Evolutionary conservation across 2,329 filamentous ascomycete genomes (phyloP).

Genomic region (Keithomyces neogunnii): DNA sequence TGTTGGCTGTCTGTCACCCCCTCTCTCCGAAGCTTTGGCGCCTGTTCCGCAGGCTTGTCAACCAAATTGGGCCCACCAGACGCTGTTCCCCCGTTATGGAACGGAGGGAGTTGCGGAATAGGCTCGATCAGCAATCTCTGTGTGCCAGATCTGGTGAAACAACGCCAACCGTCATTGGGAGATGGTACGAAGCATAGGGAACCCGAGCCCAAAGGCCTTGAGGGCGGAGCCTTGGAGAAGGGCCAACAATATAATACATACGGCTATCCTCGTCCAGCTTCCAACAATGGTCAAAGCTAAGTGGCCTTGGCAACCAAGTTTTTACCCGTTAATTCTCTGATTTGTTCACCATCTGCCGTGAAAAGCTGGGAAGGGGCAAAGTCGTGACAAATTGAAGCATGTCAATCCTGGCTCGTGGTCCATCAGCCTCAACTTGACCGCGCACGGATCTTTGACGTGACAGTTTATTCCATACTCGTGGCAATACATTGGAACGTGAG

Average conservation of each 20-base stretch:
- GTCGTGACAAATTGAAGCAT: no score
- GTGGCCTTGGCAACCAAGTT: not conserved
- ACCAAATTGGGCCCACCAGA: not conserved
- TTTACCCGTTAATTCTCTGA: no score
- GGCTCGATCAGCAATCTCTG: slow-evolving; percentile 5
- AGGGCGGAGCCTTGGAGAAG: not conserved
- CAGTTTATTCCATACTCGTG: no score
- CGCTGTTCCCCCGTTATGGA: not conserved
- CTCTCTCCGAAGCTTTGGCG: not conserved
- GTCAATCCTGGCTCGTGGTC: no score
- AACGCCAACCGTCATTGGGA: not conserved
- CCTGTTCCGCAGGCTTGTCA: not conserved
- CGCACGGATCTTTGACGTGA: no score
- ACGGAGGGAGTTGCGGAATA: not conserved
- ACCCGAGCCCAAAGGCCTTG: not conserved
- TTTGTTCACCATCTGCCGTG: not conserved
- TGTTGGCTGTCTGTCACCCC: not conserved
- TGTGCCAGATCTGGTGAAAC: slow-evolving; percentile 8
- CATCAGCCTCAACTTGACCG: no score
- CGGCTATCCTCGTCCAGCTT: no score
- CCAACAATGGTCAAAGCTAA: not conserved
- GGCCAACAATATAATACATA: not conserved
- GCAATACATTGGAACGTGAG: no score
- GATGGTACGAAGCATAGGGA: not conserved
- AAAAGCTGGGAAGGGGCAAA: no score